Evolutionary conservation across 1,139 yeast genomes (phyloP).

Genomic region (Scheffersomyces titani): DNA sequence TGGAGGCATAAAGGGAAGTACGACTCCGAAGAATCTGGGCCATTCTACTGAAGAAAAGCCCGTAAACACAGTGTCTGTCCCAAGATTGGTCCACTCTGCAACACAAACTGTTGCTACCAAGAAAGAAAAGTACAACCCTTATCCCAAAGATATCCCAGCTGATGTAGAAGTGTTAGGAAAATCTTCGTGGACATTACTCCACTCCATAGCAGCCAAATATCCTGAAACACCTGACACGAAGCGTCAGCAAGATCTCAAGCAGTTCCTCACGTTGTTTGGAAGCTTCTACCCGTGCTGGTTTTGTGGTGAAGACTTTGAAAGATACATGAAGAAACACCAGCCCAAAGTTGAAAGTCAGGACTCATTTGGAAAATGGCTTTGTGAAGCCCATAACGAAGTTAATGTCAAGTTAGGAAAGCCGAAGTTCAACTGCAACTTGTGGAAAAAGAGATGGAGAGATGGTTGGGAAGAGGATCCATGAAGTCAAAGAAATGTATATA

Average conservation of each 20-base stretch:
- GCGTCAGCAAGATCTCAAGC: constrained; percentile 71
- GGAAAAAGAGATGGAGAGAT: constrained; percentile 93
- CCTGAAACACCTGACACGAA: constrained; percentile 65
- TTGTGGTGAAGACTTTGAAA: constrained; percentile 84
- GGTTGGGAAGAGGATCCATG: constrained; percentile 53
- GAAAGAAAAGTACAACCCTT: constrained; percentile 10
- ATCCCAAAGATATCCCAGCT: constrained; percentile 71
- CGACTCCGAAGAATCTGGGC: not conserved
- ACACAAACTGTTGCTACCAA: constrained; percentile 12
- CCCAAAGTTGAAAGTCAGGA: constrained; percentile 75
- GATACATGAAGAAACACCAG: constrained; percentile 58
- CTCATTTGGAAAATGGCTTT: constrained; percentile 85
- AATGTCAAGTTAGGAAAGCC: constrained; percentile 84
- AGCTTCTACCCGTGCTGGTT: constrained; percentile 91
- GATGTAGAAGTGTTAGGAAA: constrained; percentile 82
- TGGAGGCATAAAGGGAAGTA: constrained; percentile 21
- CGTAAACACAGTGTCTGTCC: constrained; percentile 6
- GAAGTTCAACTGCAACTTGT: constrained; percentile 77
- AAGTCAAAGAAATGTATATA: not conserved
- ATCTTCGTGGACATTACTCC: constrained; percentile 91
- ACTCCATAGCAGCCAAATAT: constrained; percentile 86
- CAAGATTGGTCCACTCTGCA: constrained; percentile 15
- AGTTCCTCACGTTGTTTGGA: constrained; percentile 71
- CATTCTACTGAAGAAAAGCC: not conserved
- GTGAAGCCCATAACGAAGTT: constrained; percentile 93